Evolutionary conservation across 352 stramenopile genomes (phyloP).

Genomic region (Phytophthora syringae): DNA sequence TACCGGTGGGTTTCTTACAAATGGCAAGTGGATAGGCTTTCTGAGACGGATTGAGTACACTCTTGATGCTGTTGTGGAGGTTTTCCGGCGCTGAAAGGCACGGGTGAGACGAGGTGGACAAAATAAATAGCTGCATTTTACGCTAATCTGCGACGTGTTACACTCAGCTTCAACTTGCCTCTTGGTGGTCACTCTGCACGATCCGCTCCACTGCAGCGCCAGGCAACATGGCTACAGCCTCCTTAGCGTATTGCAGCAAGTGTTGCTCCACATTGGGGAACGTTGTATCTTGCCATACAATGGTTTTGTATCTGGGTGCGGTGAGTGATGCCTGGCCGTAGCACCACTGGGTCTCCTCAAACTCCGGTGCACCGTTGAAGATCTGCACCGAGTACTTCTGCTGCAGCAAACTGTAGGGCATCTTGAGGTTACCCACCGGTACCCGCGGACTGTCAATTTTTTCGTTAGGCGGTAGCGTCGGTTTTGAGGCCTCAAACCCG

Average conservation of each 20-base stretch:
- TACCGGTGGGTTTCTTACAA: not conserved
- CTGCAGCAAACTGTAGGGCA: slow-evolving; percentile 38
- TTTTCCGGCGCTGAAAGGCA: not conserved
- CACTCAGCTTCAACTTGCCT: slow-evolving; percentile 31
- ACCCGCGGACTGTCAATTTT: slow-evolving; percentile 17
- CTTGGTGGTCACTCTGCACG: slow-evolving; percentile 20
- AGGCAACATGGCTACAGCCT: slow-evolving; percentile 36
- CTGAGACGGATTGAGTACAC: too few species aligned
- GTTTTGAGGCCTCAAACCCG: slow-evolving; percentile 12
- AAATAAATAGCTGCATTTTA: slow-evolving; percentile 31
- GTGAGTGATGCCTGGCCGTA: slow-evolving; percentile 44
- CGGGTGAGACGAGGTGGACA: slow-evolving; percentile 10
- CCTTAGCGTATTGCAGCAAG: slow-evolving; percentile 42
- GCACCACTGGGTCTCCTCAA: slow-evolving; percentile 47
- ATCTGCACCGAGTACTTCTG: slow-evolving; percentile 47
- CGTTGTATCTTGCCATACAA: slow-evolving; percentile 41
- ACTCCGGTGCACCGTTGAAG: slow-evolving; percentile 46
- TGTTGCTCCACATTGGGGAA: slow-evolving; percentile 38
- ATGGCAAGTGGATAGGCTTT: too few species aligned
- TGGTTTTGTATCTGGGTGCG: slow-evolving; percentile 32
- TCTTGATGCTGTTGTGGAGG: too few species aligned
- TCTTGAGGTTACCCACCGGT: slow-evolving; percentile 19
- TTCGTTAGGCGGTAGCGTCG: slow-evolving; percentile 5
- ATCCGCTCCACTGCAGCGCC: slow-evolving; percentile 16
- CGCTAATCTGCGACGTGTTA: too few species aligned